Evolutionary conservation across 2,329 filamentous ascomycete species (phyloP).

Genomic region (Aureobasidium sp.): DNA sequence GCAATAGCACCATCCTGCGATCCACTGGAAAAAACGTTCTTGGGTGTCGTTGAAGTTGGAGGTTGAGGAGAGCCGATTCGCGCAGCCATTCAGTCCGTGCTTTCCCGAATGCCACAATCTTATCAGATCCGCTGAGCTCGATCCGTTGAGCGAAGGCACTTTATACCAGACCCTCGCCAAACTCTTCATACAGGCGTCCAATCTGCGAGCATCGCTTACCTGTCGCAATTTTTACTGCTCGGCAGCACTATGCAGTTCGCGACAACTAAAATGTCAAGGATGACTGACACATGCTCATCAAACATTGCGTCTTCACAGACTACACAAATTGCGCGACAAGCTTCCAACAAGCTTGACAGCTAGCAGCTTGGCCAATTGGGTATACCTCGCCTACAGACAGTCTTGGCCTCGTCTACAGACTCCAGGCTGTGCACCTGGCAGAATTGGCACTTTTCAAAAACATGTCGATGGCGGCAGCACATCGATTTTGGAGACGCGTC

Average conservation of each 20-base stretch:
- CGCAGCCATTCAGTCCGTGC: neutral
- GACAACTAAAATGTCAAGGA: neutral
- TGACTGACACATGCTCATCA: neutral
- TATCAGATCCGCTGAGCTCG: neutral
- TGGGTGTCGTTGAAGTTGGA: neutral
- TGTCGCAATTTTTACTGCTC: neutral
- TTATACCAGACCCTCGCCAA: neutral
- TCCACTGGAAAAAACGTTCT: neutral
- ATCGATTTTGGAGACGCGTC: too few relatives aligned
- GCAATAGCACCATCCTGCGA: neutral
- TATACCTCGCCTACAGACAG: neutral
- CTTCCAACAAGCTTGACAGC: neutral
- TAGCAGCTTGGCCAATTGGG: too few relatives aligned
- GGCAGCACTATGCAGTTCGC: neutral
- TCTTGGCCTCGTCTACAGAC: too few relatives aligned
- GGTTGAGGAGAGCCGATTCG: neutral
- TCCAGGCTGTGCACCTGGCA: too few relatives aligned
- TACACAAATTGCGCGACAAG: neutral
- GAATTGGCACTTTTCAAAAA: too few relatives aligned
- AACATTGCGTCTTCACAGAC: neutral
- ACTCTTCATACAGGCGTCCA: neutral
- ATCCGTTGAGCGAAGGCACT: neutral
- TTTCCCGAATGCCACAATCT: neutral
- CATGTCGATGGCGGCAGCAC: too few relatives aligned
- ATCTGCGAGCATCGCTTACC: neutral